Evolutionary conservation across 768 basidiomycete species (phyloP).

Genomic region (Podaxis mareebaensis): DNA sequence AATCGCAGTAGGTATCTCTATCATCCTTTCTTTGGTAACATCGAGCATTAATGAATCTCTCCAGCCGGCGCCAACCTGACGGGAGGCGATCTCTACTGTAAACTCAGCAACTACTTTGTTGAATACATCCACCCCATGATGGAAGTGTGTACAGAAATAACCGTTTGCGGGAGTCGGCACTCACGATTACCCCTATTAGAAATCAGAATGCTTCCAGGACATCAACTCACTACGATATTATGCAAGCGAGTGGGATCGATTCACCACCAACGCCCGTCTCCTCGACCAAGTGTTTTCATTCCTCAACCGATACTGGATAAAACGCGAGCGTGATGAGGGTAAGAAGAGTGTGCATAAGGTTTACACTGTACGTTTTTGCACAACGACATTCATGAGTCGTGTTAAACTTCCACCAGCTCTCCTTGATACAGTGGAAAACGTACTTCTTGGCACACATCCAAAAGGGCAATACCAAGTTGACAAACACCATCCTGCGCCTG

Average conservation of each 20-base stretch:
- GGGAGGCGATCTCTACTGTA: slow-evolving; percentile 73
- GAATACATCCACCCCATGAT: slow-evolving; percentile 77
- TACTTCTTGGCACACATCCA: slow-evolving; percentile 89
- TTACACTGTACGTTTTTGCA: slow-evolving; percentile 72
- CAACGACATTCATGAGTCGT: not conserved
- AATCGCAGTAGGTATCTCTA: slow-evolving; percentile 63
- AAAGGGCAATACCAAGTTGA: slow-evolving; percentile 76
- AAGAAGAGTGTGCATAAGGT: slow-evolving; percentile 96
- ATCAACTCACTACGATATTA: slow-evolving; percentile 90
- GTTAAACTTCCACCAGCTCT: slow-evolving; percentile 54
- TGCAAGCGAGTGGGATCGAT: slow-evolving; percentile 91
- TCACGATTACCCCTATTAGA: slow-evolving; percentile 43
- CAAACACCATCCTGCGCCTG: slow-evolving; percentile 82
- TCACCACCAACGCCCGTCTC: too few relatives aligned
- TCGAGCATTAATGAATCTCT: slow-evolving; percentile 19
- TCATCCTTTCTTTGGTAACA: slow-evolving; percentile 36
- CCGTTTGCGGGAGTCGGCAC: slow-evolving; percentile 4
- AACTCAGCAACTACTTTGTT: slow-evolving; percentile 87
- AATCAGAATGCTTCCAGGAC: slow-evolving; percentile 79
- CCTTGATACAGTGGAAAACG: slow-evolving; percentile 93
- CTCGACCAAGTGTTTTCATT: too few relatives aligned
- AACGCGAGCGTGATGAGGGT: too few relatives aligned
- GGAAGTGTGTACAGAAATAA: slow-evolving; percentile 29
- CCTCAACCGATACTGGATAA: too few relatives aligned
- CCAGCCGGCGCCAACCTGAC: slow-evolving; percentile 24